Percentiles rank a stretch among this genome's conserved stretches.
phyloP scores from a whole-genome alignment of 2,329 filamentous ascomycete genomes.

The Aureobasidium leucospermi region DNA sequence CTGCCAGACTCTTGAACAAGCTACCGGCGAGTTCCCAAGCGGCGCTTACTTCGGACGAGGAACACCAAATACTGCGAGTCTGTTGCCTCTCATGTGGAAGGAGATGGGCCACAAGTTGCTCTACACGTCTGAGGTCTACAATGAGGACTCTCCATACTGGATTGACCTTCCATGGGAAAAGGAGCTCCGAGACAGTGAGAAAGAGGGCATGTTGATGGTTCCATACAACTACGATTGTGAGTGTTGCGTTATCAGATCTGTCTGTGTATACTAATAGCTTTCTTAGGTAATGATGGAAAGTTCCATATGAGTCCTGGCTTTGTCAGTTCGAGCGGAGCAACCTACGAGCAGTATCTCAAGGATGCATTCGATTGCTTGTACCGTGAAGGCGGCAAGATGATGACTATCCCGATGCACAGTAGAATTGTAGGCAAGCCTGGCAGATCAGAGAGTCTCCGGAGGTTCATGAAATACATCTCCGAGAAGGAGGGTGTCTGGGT shows the following conservation, averaged over 20 bases:
- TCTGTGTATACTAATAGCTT: neutral
- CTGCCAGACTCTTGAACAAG: conserved; percentile 33
- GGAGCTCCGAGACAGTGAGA: conserved; percentile 29
- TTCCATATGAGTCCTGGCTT: conserved; percentile 40
- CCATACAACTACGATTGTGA: conserved; percentile 44
- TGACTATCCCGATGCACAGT: conserved; percentile 36
- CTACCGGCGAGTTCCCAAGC: conserved; percentile 41
- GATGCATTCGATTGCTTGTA: conserved; percentile 35
- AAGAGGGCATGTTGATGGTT: conserved; percentile 46
- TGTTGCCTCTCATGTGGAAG: conserved; percentile 44
- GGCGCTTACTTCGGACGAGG: conserved; percentile 45
- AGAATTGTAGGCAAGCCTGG: conserved; percentile 37
- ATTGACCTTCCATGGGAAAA: conserved; percentile 45
- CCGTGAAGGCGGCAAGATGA: conserved; percentile 36
- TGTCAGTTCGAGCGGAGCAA: conserved; percentile 30
- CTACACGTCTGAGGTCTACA: conserved; percentile 46
- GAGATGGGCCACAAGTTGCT: conserved; percentile 47
- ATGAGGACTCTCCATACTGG: conserved; percentile 52
- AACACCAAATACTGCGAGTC: conserved; percentile 38
- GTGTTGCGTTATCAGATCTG: neutral
- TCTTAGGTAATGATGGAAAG: conserved; percentile 34
- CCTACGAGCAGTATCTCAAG: conserved; percentile 36
- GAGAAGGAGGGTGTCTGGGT: conserved; percentile 39
- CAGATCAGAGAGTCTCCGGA: conserved; percentile 32
- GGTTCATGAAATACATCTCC: conserved; percentile 33